Base-by-base conservation (phyloP, 352 stramenopile species). In the Blastocystis sp. region DNA sequence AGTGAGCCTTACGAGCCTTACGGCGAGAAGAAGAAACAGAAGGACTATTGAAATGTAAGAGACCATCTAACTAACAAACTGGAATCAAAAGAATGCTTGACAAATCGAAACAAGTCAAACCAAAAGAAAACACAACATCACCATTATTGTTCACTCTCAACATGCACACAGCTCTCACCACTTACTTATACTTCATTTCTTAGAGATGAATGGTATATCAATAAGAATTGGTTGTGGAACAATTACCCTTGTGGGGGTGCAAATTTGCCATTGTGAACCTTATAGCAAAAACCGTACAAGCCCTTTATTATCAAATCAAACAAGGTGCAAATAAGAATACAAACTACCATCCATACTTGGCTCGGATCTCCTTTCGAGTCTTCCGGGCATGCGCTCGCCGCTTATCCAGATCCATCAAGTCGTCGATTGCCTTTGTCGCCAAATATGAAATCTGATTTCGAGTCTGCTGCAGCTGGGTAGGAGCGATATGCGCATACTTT, bases 1-100 rank as follows among this genome's bases (percentile, higher is more conserved):
- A 99, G 93, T 99, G 97, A 87, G 97, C 97, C 96, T 99, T 99
- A 90, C 97, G 96, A 91, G 91, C 94, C 95, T 99, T 99, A 90
- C 97, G 95, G 91, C 97, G 95, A 91, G 95, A 98, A 73, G 91
- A 94, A 50, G 93, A 93, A 37, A 95, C 93, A 82, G 77, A 89
- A 75, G 88, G 66, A 82, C 82, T 90, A 88, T 7, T 76, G 20
- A 18, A 18, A 53, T 3, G 73, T 84, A 45, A 84, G 50, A 68
- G 54, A 39, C 29, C 5, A 84, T 26, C 11, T 39, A 18, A 26
- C 64, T 15, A 66, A n/a, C n/a, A 37, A 23, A 66, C 0, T 39
- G 29, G 4, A 66, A 66, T 9, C 9, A 37, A n/a, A 39, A 53
- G 23, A 34, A 15, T 23, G 56, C 50, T 26, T 23, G 20, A 56